These are phyloP conservation scores for Elaeagnus macrophylla DNA, from an alignment of 306 rosid species.

Conservation along the genomic window DNA sequence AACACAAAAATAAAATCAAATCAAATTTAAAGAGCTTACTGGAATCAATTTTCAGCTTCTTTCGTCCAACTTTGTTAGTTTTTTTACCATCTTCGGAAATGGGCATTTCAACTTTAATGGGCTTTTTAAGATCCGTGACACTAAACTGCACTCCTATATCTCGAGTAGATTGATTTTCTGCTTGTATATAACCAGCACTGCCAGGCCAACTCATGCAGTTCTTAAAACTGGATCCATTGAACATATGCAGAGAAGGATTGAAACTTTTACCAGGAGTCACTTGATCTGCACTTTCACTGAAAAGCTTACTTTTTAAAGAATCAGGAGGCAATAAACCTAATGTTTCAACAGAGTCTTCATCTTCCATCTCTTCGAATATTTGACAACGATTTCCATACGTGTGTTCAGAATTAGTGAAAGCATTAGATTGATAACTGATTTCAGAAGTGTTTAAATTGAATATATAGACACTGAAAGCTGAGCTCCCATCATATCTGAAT, in stretches of 20 bases:
- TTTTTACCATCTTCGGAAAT: constrained; percentile 31
- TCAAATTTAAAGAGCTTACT: constrained; percentile 26
- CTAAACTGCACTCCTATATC: constrained; percentile 65
- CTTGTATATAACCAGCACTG: constrained; percentile 30
- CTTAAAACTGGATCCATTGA: constrained; percentile 61
- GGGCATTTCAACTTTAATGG: constrained; percentile 45
- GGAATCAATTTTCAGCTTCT: constrained; percentile 62
- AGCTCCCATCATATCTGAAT: constrained; percentile 75
- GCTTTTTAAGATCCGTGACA: constrained; percentile 55
- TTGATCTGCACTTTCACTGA: constrained; percentile 37
- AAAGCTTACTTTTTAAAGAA: constrained; percentile 38
- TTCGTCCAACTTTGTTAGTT: constrained; percentile 38
- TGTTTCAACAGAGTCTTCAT: constrained; percentile 52
- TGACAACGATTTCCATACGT: constrained; percentile 33
- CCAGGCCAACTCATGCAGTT: constrained; percentile 40
- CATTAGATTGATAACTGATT: constrained; percentile 55
- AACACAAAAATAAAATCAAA: constrained; percentile 5
- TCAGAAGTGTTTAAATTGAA: constrained; percentile 62
- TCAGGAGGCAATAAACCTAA: constrained; percentile 31
- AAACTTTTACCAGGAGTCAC: constrained; percentile 30
- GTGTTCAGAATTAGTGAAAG: constrained; percentile 34
- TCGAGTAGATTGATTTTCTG: constrained; percentile 38
- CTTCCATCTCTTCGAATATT: constrained; percentile 75
- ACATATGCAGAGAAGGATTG: constrained; percentile 53
- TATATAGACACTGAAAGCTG: constrained; percentile 59